Base-by-base conservation (phyloP, 306 rosid genomes). In the Ormosia emarginata region DNA sequence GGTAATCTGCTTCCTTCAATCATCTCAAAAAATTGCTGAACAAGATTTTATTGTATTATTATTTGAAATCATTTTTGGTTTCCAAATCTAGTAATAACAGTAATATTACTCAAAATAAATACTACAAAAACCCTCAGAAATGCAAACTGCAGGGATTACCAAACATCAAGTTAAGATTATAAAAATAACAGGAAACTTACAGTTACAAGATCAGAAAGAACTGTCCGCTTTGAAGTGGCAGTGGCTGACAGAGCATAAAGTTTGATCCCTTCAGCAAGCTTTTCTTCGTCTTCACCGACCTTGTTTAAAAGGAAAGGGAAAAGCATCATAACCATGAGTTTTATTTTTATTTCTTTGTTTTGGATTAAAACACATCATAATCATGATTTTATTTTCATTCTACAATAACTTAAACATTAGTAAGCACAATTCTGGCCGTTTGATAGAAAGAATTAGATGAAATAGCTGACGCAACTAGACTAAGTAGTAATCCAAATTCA, bases 231-330 rank as follows among this genome's bases (percentile, higher is more conserved):
- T 63, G 98, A 93, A 56, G 92, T 87, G 65, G 90, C 72, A 67
- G 97, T 93, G 70, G 99, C 78, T 73, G 94, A 82, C 82, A 93
- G 37, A 29, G 95, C 99, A 84, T 86, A 83, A 53, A 95, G 98
- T 77, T 90, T 93, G 88, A 95, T 95, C 77, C 99, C 97, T 81
- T 93, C 94, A n/a, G 98, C 99, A 81, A 95, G 98, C 84, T 95
- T 95, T 83, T 95, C 98, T 2, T 95, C 98, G 67, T 87, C 81
- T 7, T 91, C 95, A 4, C 99, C 99, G 67, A 95, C 99, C 99
- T 95, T 77, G 43, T 79, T 50, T 50, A 43, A 11, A 77, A 75
- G 47, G 39, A 78, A 76, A 46, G 62, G 24, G 53, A 52, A 84
- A 77, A 49, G n/a, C n/a, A 37, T 49, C 59, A 64, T 30, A 17